A percentile compares a stretch with the other conserved stretches of the same genome.
Evolutionary conservation across 2,329 filamentous ascomycete genomes (phyloP).

Genomic region (Exserohilum turcica): DNA sequence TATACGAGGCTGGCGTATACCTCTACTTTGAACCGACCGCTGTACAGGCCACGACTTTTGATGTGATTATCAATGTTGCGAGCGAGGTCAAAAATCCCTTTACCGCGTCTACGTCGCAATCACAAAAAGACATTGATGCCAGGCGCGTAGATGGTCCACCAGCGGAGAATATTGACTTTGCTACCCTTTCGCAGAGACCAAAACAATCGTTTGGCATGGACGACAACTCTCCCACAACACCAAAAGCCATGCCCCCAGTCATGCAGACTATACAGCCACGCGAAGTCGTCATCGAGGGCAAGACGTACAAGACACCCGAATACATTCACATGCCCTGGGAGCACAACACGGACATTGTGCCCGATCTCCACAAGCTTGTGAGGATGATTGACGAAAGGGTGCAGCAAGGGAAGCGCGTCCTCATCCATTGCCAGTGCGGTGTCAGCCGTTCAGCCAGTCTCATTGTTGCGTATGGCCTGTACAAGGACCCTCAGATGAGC

Average conservation of each 20-base stretch:
- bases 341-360: conserved; percentile 83
- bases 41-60: conserved; percentile 76
- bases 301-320: conserved; percentile 62
- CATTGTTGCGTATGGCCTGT: conserved; percentile 84
- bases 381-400: conserved; percentile 76
- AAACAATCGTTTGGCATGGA: conserved; percentile 37
- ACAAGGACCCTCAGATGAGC: conserved; percentile 74
- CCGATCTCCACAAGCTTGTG: conserved; percentile 75
- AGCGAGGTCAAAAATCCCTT: conserved; percentile 82
- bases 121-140: conserved; percentile 45
- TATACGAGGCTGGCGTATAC: conserved; percentile 78
- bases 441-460: conserved; percentile 83
- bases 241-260: conserved; percentile 59
- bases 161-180: conserved; percentile 45
- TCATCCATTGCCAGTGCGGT: conserved; percentile 85
- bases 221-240: conserved; percentile 54
- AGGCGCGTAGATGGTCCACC: conserved; percentile 43
- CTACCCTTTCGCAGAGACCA: conserved; percentile 33
- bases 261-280: conserved; percentile 35
- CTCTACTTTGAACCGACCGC: conserved; percentile 80
- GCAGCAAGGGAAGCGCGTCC: conserved; percentile 74
- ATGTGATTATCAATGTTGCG: conserved; percentile 84
- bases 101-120: conserved; percentile 36
- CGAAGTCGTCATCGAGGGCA: conserved; percentile 33
- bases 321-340: conserved; percentile 90